A percentile compares a stretch with the other conserved stretches of the same genome.
These are phyloP conservation scores for Spongiforma sp. DNA, from an alignment of 1,284 basidiomycete species.

Conservation along the genomic window DNA sequence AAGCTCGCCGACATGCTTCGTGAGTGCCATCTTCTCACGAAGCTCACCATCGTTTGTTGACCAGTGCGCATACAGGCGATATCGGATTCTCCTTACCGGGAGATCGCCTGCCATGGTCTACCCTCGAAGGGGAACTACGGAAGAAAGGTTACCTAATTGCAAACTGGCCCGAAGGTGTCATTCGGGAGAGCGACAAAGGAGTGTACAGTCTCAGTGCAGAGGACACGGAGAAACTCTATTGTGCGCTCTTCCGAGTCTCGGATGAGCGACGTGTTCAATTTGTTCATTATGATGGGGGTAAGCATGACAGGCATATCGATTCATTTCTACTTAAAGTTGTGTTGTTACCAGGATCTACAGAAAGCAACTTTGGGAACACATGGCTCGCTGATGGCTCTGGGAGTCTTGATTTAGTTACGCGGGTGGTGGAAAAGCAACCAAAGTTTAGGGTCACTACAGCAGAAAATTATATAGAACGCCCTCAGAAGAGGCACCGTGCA, in stretches of 20 bases:
- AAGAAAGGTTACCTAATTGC: conserved; percentile 4
- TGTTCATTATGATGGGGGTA: not conserved
- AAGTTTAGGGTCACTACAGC: not conserved
- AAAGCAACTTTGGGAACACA: not conserved
- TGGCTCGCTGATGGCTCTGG: not conserved
- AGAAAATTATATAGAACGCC: not conserved
- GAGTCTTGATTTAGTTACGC: not conserved
- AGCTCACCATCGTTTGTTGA: not conserved
- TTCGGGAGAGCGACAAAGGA: conserved; percentile 3
- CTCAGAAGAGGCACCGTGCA: not conserved
- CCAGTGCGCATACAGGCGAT: not conserved
- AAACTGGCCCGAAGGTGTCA: conserved; percentile 8
- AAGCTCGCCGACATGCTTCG: conserved; percentile 10
- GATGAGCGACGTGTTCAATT: conserved; percentile 3
- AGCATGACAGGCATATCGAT: not conserved
- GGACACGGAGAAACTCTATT: conserved; percentile 2
- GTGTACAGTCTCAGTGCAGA: not conserved
- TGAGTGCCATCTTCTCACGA: not conserved
- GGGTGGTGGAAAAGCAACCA: not conserved
- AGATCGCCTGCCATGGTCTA: conserved; percentile 11
- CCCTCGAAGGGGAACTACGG: not conserved
- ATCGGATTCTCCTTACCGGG: not conserved
- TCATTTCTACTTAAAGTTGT: not conserved
- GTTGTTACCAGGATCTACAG: not conserved
- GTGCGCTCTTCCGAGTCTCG: not conserved